Evolutionary conservation across 2,329 filamentous ascomycete genomes (phyloP).

Genomic region (Sphaerulina vaccinii): DNA sequence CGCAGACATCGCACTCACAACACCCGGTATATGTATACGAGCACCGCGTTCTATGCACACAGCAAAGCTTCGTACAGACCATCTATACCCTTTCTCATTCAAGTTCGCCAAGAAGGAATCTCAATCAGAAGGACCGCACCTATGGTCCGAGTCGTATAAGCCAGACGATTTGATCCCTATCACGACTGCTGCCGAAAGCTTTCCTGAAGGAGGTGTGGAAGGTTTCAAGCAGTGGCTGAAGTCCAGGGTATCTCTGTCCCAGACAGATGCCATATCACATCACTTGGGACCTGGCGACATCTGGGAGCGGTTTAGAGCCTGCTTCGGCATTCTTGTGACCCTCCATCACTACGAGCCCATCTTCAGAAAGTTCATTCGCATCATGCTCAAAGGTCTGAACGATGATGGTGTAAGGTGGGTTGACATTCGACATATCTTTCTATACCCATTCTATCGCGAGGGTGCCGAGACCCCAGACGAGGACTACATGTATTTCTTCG

Average conservation of each 20-base stretch:
- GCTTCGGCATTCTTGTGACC: constrained; percentile 70
- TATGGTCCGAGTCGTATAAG: constrained; percentile 68
- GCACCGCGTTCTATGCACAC: constrained; percentile 59
- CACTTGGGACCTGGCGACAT: constrained; percentile 80
- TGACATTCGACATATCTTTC: constrained; percentile 76
- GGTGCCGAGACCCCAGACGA: constrained; percentile 64
- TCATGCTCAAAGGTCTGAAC: constrained; percentile 68
- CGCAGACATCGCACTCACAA: constrained; percentile 67
- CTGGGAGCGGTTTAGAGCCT: constrained; percentile 78
- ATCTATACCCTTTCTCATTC: constrained; percentile 56
- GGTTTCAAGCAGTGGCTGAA: constrained; percentile 79
- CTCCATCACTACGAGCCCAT: constrained; percentile 90
- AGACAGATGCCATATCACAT: constrained; percentile 71
- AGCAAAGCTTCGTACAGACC: constrained; percentile 53
- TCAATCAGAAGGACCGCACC: constrained; percentile 39
- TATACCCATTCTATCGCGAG: constrained; percentile 65
- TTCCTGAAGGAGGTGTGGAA: constrained; percentile 67
- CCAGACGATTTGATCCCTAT: constrained; percentile 59
- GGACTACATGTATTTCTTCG: constrained; percentile 68
- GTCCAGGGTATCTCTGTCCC: constrained; percentile 67
- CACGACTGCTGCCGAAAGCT: constrained; percentile 65
- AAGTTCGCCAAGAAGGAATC: constrained; percentile 45
- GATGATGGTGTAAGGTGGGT: constrained; percentile 82
- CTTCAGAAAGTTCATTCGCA: constrained; percentile 71
- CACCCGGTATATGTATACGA: constrained; percentile 70